These are phyloP conservation scores for Eutrema salsugineum DNA, from an alignment of 441 rosid genomes.

Conservation along the genomic window DNA sequence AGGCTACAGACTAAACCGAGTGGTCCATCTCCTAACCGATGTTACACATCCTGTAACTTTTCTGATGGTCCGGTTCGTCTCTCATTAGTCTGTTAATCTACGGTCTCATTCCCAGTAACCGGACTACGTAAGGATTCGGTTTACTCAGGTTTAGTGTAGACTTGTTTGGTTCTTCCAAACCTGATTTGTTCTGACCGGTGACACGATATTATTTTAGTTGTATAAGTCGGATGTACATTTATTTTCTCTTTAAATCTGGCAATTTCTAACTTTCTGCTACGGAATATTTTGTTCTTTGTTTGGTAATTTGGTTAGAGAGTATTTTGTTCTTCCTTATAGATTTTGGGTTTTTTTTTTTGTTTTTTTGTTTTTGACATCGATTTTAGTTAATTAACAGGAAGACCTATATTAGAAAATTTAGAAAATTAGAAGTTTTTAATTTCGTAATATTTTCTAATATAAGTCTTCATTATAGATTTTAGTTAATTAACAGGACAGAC, in stretches of 20 bases:
- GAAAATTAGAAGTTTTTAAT: too few relatives aligned
- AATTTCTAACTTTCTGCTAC: neutral
- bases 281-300: neutral
- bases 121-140: neutral
- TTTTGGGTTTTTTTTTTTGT: too few relatives aligned
- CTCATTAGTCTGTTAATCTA: too few relatives aligned
- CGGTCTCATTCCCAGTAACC: neutral
- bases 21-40: conserved; percentile 17
- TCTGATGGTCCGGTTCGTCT: conserved; percentile 4
- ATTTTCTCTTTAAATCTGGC: neutral
- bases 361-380: too few relatives aligned
- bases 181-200: neutral
- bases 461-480: too few relatives aligned
- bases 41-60: neutral
- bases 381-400: too few relatives aligned
- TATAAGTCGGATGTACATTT: neutral
- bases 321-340: too few relatives aligned
- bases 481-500: too few relatives aligned
- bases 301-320: neutral
- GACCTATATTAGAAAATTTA: too few relatives aligned
- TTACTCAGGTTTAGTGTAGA: conserved; percentile 12
- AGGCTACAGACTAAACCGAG: conserved; percentile 2
- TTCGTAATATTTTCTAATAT: too few relatives aligned
- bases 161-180: conserved; percentile 16
- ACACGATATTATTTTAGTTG: neutral